Percentiles rank a stretch among this genome's conserved stretches.
These are phyloP conservation scores for Diaporthe humulicola DNA, from an alignment of 2,329 filamentous ascomycete species.

Conservation along the genomic window DNA sequence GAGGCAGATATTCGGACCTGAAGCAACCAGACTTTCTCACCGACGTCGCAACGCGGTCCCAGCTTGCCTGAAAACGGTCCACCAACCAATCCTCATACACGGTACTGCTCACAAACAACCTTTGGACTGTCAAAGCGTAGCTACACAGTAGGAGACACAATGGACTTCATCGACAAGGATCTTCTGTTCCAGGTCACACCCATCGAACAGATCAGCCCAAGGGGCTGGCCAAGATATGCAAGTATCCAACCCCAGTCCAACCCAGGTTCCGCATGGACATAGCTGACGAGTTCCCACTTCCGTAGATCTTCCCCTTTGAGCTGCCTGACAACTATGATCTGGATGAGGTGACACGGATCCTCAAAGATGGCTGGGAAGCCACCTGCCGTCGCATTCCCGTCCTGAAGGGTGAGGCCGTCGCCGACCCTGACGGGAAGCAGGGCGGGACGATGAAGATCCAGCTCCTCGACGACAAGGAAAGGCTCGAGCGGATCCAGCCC, in stretches of 20 bases:
- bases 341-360: slow-evolving; percentile 44
- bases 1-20: neutral
- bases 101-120: neutral
- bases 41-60: neutral
- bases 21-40: neutral
- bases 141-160: neutral
- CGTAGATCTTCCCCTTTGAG: slow-evolving; percentile 50
- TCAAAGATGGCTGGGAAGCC: slow-evolving; percentile 48
- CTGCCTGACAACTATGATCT: slow-evolving; percentile 49
- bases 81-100: neutral
- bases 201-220: slow-evolving; percentile 8
- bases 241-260: neutral
- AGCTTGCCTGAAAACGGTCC: neutral
- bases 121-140: neutral
- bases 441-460: slow-evolving; percentile 50
- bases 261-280: neutral
- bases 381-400: slow-evolving; percentile 48
- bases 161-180: slow-evolving; percentile 1
- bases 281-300: neutral
- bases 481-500: slow-evolving; percentile 42
- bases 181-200: slow-evolving; percentile 12
- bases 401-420: slow-evolving; percentile 50
- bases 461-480: slow-evolving; percentile 41
- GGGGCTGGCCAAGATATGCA: slow-evolving; percentile 23
- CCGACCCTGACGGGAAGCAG: slow-evolving; percentile 48